A percentile compares a stretch with the other conserved stretches of the same genome.
phyloP scores from a whole-genome alignment of 805 yeast species.

The Metschnikowia drakensbergensis region DNA sequence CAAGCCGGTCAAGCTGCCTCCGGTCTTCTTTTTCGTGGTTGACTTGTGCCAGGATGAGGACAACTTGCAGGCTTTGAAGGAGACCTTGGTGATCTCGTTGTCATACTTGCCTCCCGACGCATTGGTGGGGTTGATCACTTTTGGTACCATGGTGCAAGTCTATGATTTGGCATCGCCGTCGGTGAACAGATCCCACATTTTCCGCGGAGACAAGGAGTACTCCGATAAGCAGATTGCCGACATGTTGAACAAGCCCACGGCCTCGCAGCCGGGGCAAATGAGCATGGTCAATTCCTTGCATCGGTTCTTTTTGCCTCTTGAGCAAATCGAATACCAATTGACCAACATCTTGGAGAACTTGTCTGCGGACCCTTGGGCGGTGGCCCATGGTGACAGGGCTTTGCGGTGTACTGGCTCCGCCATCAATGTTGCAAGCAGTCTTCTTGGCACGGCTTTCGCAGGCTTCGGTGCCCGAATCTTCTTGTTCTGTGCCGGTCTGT shows the following conservation, averaged over 20 bases:
- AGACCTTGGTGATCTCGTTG: conserved; percentile 69
- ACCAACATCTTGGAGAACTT: conserved; percentile 75
- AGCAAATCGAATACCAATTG: conserved; percentile 77
- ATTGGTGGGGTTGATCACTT: conserved; percentile 80
- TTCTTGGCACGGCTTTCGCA: conserved; percentile 78
- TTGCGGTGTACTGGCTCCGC: conserved; percentile 93
- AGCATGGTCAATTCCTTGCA: conserved; percentile 36
- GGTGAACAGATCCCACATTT: conserved; percentile 72
- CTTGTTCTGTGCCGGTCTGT: conserved; percentile 91
- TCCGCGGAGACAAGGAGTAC: conserved; percentile 87
- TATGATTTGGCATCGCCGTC: conserved; percentile 70
- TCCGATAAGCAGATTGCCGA: conserved; percentile 62
- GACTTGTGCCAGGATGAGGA: conserved; percentile 90
- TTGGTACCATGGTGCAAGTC: conserved; percentile 85
- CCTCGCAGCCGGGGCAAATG: conserved; percentile 24
- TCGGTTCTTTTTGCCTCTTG: conserved; percentile 70
- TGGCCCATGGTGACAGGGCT: conserved; percentile 78
- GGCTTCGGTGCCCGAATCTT: conserved; percentile 86
- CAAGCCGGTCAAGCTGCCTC: conserved; percentile 80
- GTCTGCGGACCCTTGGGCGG: conserved; percentile 83
- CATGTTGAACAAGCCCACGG: conserved; percentile 40
- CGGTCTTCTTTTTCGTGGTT: conserved; percentile 79
- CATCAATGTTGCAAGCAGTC: conserved; percentile 72
- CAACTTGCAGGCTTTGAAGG: conserved; percentile 78
- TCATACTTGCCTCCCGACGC: conserved; percentile 86